Evolutionary conservation across 225 moss, liverwort and hornwort genomes (phyloP).

Genomic region (Straminergon stramineum): DNA sequence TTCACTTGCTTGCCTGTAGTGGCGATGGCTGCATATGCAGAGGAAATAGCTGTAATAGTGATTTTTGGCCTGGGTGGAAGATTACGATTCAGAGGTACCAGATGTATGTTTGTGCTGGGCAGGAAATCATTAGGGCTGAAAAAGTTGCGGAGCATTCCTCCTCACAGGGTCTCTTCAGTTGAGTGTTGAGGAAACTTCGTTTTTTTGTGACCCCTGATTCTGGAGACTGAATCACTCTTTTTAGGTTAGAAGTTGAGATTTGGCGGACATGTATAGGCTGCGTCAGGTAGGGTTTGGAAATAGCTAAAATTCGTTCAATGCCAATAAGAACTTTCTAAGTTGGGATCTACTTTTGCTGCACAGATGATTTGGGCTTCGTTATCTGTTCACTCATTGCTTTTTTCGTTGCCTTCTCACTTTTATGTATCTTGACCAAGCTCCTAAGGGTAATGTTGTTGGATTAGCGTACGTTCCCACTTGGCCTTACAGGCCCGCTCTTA

Average conservation of each 20-base stretch:
- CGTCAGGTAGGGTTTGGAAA: slow-evolving; percentile 13
- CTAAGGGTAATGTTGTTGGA: not conserved
- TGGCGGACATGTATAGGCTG: slow-evolving; percentile 29
- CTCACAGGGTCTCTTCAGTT: not conserved
- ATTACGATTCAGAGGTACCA: not conserved
- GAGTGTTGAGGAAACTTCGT: not conserved
- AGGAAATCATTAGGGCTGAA: not conserved
- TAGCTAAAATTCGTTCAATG: slow-evolving; percentile 16
- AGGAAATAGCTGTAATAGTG: slow-evolving; percentile 9
- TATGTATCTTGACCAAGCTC: not conserved
- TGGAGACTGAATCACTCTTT: slow-evolving; percentile 16
- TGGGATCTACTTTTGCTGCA: not conserved
- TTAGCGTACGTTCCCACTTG: too few species aligned
- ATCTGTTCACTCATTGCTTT: not conserved
- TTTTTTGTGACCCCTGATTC: slow-evolving; percentile 1
- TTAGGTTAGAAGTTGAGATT: slow-evolving; percentile 7
- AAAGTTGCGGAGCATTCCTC: not conserved
- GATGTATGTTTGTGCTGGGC: not conserved
- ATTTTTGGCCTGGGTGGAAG: slow-evolving; percentile 18
- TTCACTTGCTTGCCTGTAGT: slow-evolving; percentile 12
- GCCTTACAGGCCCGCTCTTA: too few species aligned
- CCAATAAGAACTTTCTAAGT: slow-evolving; percentile 1
- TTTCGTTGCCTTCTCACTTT: not conserved
- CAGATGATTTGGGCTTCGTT: not conserved
- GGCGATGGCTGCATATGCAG: not conserved